These are phyloP conservation scores for Aspergillus nanangensis DNA, from an alignment of 495 filamentous ascomycete genomes.

Conservation along the genomic window DNA sequence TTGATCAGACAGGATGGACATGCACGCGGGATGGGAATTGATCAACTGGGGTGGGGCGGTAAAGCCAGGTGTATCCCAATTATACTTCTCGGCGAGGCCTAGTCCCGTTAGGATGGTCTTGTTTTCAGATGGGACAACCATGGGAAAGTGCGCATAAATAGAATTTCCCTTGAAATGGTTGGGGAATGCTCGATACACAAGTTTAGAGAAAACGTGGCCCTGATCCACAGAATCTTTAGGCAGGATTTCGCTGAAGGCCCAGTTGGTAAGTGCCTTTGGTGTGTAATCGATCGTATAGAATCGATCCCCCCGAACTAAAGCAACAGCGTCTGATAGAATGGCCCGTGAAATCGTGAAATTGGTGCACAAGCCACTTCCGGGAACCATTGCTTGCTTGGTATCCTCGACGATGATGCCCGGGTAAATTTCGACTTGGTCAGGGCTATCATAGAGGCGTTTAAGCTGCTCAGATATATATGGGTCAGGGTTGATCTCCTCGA, in stretches of 20 bases:
- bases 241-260: conserved; percentile 58
- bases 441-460: conserved; percentile 70
- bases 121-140: conserved; percentile 54
- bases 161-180: conserved; percentile 53
- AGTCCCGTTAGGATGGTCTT: conserved; percentile 44
- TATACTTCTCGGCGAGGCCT: conserved; percentile 44
- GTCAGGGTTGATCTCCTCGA: conserved; percentile 82
- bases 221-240: conserved; percentile 46
- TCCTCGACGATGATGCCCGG: conserved; percentile 80
- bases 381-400: conserved; percentile 65
- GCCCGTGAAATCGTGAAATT: conserved; percentile 80
- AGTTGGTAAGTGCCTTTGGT: conserved; percentile 74
- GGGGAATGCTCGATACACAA: conserved; percentile 58
- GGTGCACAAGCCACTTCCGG: conserved; percentile 77
- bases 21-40: conserved; percentile 45
- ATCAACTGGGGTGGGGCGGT: conserved; percentile 34
- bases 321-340: conserved; percentile 81
- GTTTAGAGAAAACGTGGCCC: conserved; percentile 57
- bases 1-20: conserved; percentile 42
- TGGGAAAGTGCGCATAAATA: conserved; percentile 55
- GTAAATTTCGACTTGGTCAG: conserved; percentile 78
- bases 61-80: conserved; percentile 40
- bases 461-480: conserved; percentile 67
- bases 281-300: conserved; percentile 79
- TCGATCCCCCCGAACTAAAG: conserved; percentile 79